Percentiles rank a stretch among this genome's conserved stretches.
Conservation (phyloP, 176 grass and related monocot genomes). For the Bothriochloa decipiens region DNA sequence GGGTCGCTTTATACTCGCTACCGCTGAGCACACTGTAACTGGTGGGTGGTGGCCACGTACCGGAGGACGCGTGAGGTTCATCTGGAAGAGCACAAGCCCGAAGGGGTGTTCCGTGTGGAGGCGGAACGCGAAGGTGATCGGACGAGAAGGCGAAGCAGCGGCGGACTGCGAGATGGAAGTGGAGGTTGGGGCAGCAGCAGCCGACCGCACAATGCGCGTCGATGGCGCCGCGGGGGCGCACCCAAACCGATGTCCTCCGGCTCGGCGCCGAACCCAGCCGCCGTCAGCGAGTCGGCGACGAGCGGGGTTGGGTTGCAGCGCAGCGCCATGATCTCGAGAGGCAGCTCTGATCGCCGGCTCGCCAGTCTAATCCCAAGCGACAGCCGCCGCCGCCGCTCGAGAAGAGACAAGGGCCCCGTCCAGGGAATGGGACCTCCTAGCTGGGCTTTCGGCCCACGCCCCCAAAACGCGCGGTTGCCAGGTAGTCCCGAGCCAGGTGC, state of each 20-base stretch:
- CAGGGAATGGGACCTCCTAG: not conserved
- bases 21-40: not conserved
- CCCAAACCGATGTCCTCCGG: not conserved
- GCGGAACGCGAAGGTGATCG: not conserved
- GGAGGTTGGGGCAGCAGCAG: not conserved
- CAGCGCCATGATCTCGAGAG: too few species aligned
- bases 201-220: not conserved
- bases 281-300: too few species aligned
- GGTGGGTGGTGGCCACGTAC: too few species aligned
- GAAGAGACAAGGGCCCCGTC: too few species aligned
- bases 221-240: too few species aligned
- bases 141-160: not conserved
- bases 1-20: not conserved
- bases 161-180: not conserved
- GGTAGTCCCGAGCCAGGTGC: not conserved
- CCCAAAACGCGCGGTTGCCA: not conserved
- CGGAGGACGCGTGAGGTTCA: too few species aligned
- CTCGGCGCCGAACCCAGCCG: not conserved
- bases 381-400: not conserved
- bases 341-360: too few species aligned
- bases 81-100: too few species aligned
- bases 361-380: too few species aligned
- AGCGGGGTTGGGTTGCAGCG: too few species aligned
- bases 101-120: not conserved
- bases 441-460: not conserved